Base-by-base conservation (phyloP, 208 protist species). In the Naegleria gruberi region DNA sequence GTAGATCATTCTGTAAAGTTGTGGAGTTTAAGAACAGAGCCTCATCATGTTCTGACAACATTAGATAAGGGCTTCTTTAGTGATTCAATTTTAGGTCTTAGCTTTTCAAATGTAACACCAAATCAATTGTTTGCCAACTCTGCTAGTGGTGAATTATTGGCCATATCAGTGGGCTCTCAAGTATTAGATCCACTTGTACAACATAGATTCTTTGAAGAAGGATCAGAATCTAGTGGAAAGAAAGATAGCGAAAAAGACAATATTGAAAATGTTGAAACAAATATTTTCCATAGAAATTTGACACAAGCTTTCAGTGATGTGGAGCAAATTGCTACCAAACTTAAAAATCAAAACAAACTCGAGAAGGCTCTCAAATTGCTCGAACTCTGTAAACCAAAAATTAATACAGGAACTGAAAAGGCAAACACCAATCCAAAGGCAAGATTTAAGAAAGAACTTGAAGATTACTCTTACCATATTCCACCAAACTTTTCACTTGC, bases 1-100 rank as follows among this genome's bases (percentile, higher is more conserved):
- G 92, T 93, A 19, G 96, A 97, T 90, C 90, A 86, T 34, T 95
- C 92, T 30, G 92, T 97, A 0, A 94, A 95, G 43, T 43, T 97
- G 34, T 97, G 95, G 96, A 94, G 96, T 88, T 46, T 97, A 17
- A 51, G 37, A 85, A 2, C 41, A 42, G 34, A 83, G 10, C 88
- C 88, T 30, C 88, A 90, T 83, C 30, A 90, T 42, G 19, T 90
- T 1, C 30, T 90, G 10, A 12, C 17, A 19, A 73, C 44, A 5
- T 34, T 65, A 8, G 86, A 55, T 46, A 42, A 41, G 4, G 15
- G 65, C 0, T 51, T 8, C 6, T 65, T 82, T 85, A 43, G 17
- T 37, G 74, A 83, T 42, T 26, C 44, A 19, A 44, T 90, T 46
- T 4, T 74, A 41, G 55, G 34, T 43, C n/a, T 90, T 37, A 4